These are phyloP conservation scores for Olyra latifolia DNA, from an alignment of 176 grass and related monocot genomes.

Conservation along the genomic window DNA sequence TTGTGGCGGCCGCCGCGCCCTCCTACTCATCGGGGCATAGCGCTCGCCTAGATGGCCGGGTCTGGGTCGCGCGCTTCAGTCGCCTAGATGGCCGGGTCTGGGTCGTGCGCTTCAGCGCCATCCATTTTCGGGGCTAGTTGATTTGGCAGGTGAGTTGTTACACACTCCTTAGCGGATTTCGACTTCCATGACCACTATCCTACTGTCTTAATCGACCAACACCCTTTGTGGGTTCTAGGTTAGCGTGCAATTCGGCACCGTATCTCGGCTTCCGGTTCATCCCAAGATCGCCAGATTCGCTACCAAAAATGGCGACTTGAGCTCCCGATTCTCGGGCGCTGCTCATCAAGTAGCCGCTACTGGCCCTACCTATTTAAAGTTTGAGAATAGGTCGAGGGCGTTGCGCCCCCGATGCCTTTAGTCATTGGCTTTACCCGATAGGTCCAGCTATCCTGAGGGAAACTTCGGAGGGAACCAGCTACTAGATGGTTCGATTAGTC, in stretches of 20 bases:
- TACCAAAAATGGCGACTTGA: constrained; percentile 62
- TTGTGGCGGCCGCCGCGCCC: constrained; percentile 43
- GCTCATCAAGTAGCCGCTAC: no score
- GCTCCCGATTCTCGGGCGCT: no score
- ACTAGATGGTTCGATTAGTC: constrained; percentile 79
- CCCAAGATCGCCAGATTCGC: constrained; percentile 45
- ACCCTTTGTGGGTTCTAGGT: constrained; percentile 52
- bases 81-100: constrained; percentile 65
- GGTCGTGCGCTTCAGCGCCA: constrained; percentile 55
- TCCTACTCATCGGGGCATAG: constrained; percentile 19
- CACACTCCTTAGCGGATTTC: constrained; percentile 76
- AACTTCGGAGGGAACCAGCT: constrained; percentile 66
- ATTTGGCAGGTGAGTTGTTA: constrained; percentile 83
- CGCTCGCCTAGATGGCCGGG: not conserved
- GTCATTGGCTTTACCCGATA: constrained; percentile 85
- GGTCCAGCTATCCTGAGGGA: constrained; percentile 56
- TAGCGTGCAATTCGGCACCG: constrained; percentile 40
- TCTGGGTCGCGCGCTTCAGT: constrained; percentile 43
- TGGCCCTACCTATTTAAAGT: constrained; percentile 92
- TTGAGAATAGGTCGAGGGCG: constrained; percentile 81
- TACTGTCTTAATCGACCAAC: constrained; percentile 56
- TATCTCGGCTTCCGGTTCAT: constrained; percentile 34
- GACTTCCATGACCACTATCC: constrained; percentile 46
- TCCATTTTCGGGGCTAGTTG: constrained; percentile 82
- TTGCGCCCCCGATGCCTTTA: constrained; percentile 80